Evolutionary conservation across 148 eudicot genomes (phyloP), one percentile per base, ranked within the genome.

Genomic region (Cornus kousa): DNA sequence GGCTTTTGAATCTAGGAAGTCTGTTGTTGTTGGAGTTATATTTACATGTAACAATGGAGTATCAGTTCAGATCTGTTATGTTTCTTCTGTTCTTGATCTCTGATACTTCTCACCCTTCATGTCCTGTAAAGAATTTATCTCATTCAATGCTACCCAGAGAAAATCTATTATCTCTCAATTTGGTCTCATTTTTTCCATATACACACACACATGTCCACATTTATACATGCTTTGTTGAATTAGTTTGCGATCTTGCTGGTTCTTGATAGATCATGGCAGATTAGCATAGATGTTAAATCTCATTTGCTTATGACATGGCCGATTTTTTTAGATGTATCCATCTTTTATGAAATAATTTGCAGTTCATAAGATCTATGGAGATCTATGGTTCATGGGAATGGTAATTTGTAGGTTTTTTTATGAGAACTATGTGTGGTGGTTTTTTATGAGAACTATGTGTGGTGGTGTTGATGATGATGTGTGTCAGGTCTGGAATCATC

Each of bases 21-120:
- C 48, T 76, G 72, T 67, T 77, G 73, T 77, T 53, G 79, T 68
- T 68, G 73, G 53, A 77, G 73, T 77, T 59, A n/a, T 46, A 68
- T 68, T 50, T 43, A 50, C 73, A 48, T 77, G 79, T 68, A 68
- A 32, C 32, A 5, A 12, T 64, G 68, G 79, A 23, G 73, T 62
- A 53, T 68, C 73, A 20, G 65, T 46, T 67, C 73, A 14, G 79
- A 77, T 77, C 79, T 55, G 73, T 53, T 77, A 65, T 20, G 73
- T 33, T 33, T 76, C 72, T 43, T 43, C 62, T 10, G 40, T 28
- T 43, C 22, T 73, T 53, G 46, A 68, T 57, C 70, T 77, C 32
- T 77, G 48, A 67, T 67, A 35, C 50, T 31, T 59, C 62, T 33
- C 12, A 19, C 67, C 64, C 66, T 19, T 77, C 24, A 59, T 77